phyloP scores from a whole-genome alignment of 2,329 filamentous ascomycete genomes.

The Sclerotinia sclerotiorum region DNA sequence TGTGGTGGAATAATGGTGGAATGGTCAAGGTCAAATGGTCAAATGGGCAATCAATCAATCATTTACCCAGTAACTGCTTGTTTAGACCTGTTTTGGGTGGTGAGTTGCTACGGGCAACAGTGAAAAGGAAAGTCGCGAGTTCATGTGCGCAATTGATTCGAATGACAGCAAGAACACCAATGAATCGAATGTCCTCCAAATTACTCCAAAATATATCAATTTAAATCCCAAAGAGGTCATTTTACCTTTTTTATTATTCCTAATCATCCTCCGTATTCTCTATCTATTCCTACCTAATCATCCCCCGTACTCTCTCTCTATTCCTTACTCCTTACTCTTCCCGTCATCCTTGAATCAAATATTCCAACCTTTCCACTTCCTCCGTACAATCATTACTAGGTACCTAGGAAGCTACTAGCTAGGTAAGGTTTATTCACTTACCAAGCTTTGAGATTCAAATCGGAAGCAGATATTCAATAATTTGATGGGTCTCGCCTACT shows the following conservation, averaged over 20 bases:
- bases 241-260: not conserved
- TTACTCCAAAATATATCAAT: not conserved
- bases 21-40: not conserved
- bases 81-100: conserved; percentile 9
- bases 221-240: not conserved
- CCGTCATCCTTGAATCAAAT: not conserved
- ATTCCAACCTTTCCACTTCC: not conserved
- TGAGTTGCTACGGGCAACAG: conserved; percentile 4
- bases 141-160: not conserved
- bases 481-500: not conserved
- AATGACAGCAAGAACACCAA: not conserved
- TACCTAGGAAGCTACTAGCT: too few relatives aligned
- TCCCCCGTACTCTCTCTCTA: not conserved
- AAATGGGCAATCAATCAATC: not conserved
- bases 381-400: not conserved
- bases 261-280: not conserved
- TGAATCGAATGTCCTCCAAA: not conserved
- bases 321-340: not conserved
- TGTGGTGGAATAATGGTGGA: not conserved
- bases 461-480: not conserved
- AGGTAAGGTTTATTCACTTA: not conserved
- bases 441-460: not conserved
- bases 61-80: not conserved
- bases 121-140: conserved; percentile 5
- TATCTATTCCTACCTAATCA: not conserved